phyloP scores from a whole-genome alignment of 2,329 filamentous ascomycete species.

The Fusarium papillatum region DNA sequence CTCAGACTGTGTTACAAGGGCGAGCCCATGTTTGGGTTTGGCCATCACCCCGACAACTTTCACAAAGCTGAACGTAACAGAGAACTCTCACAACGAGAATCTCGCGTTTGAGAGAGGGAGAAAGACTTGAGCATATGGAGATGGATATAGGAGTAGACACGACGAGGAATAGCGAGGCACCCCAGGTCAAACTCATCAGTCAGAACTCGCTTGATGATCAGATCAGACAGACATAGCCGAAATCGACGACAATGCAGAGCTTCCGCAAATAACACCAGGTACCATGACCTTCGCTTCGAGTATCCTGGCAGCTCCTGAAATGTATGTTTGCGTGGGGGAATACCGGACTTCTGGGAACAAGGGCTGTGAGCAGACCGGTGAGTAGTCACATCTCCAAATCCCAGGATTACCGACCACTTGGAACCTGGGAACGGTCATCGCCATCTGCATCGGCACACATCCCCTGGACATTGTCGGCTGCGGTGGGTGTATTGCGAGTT shows the following conservation, averaged over 20 bases:
- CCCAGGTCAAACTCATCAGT: not conserved
- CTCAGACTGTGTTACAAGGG: conserved; percentile 6
- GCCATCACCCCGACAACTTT: not conserved
- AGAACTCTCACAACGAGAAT: not conserved
- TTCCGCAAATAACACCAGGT: not conserved
- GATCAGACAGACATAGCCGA: conserved; percentile 5
- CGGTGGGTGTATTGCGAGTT: not conserved
- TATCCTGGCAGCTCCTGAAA: conserved; percentile 27
- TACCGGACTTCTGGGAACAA: conserved; percentile 36
- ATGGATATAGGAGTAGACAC: not conserved
- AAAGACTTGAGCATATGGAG: not conserved
- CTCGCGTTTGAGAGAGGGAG: not conserved
- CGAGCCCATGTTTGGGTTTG: conserved; percentile 12
- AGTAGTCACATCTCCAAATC: conserved; percentile 37
- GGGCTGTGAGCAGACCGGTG: conserved; percentile 39
- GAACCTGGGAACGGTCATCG: conserved; percentile 15
- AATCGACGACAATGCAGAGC: not conserved
- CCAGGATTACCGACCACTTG: conserved; percentile 32
- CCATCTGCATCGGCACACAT: conserved; percentile 23
- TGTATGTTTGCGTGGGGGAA: conserved; percentile 30
- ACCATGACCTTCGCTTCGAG: conserved; percentile 9
- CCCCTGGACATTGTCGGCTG: not conserved
- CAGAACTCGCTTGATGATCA: conserved; percentile 1
- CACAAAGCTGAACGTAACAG: not conserved
- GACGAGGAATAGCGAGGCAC: not conserved